Conservation (phyloP, 371 early-diverging fungal genomes). For the Mucor ambiguus region DNA sequence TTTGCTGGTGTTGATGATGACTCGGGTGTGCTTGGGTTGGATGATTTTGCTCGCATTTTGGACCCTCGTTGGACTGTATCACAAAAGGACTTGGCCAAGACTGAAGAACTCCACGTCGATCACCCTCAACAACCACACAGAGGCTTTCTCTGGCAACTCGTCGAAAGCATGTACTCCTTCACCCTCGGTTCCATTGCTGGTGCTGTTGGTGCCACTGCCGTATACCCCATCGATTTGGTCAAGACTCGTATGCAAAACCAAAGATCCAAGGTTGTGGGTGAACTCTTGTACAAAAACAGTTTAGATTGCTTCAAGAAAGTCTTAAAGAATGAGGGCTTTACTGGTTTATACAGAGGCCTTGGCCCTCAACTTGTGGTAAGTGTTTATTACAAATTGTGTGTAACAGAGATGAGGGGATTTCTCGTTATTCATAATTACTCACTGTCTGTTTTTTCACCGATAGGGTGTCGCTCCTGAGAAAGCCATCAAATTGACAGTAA, state of each 20-base stretch:
- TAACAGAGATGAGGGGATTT: constrained; percentile 2
- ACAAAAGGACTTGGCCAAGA: constrained; percentile 17
- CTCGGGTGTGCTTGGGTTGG: constrained; percentile 54
- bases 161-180: constrained; percentile 70
- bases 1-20: constrained; percentile 71
- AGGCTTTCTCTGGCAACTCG: constrained; percentile 39
- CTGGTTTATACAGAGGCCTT: constrained; percentile 94
- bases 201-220: constrained; percentile 94
- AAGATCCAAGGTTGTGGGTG: constrained; percentile 89
- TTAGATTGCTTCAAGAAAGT: constrained; percentile 95
- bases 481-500: constrained; percentile 97
- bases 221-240: constrained; percentile 97
- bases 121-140: constrained; percentile 23
- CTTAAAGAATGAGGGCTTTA: constrained; percentile 87
- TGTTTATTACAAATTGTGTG: constrained; percentile 14
- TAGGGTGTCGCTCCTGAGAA: constrained; percentile 97
- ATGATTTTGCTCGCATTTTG: constrained; percentile 67
- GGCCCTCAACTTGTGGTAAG: constrained; percentile 94
- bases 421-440: constrained; percentile 21
- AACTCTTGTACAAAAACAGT: constrained; percentile 92
- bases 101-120: constrained; percentile 5
- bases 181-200: constrained; percentile 91
- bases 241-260: constrained; percentile 99
- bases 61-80: constrained; percentile 65
- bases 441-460: neutral